These are phyloP conservation scores for Desmodesmus armatus DNA, from an alignment of 139 green algal genomes.

Conservation along the genomic window DNA sequence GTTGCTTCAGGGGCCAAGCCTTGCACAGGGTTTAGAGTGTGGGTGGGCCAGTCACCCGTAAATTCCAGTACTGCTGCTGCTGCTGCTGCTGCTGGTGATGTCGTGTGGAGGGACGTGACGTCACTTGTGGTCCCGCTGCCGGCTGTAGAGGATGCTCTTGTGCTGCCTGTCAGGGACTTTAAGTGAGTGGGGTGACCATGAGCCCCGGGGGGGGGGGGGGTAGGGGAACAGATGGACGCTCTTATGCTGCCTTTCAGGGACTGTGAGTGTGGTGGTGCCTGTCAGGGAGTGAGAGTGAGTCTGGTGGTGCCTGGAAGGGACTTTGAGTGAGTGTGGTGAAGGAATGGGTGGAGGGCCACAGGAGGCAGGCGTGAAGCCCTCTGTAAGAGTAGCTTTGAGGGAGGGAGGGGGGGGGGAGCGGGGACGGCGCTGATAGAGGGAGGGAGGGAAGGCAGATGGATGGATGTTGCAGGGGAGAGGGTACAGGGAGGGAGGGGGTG, in stretches of 20 bases:
- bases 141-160: slow-evolving; percentile 3
- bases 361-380: too few species aligned
- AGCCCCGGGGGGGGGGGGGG: too few species aligned
- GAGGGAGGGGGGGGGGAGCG: too few species aligned
- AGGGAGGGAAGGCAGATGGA: too few species aligned
- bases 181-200: too few species aligned
- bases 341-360: too few species aligned
- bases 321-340: too few species aligned
- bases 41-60: slow-evolving; percentile 7
- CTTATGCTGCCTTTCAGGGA: slow-evolving; percentile 16
- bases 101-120: slow-evolving; percentile 13
- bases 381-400: too few species aligned
- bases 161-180: slow-evolving; percentile 19
- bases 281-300: slow-evolving; percentile 23
- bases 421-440: too few species aligned
- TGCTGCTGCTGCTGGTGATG: background rate
- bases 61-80: background rate
- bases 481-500: too few species aligned
- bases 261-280: slow-evolving; percentile 13
- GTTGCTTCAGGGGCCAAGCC: slow-evolving; percentile 43
- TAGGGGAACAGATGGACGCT: too few species aligned
- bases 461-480: too few species aligned
- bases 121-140: background rate
- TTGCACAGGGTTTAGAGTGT: slow-evolving; percentile 45
- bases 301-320: background rate